These are phyloP conservation scores for Pseudopithomyces maydicus DNA, from an alignment of 2,329 filamentous ascomycete genomes.

Conservation along the genomic window DNA sequence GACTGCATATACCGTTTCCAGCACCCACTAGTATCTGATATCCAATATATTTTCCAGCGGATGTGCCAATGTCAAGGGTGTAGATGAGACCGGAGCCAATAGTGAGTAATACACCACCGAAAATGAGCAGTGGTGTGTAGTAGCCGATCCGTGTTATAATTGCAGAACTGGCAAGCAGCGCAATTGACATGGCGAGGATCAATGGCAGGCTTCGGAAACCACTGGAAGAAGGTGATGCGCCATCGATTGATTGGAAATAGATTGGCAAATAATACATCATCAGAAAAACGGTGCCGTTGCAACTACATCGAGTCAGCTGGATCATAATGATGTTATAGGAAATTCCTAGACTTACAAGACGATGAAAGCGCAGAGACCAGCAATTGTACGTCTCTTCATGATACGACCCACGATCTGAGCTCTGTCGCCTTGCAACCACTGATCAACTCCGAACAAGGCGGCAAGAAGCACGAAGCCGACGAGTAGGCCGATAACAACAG, in stretches of 20 bases:
- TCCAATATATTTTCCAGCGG: slow-evolving; percentile 49
- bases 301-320: too few relatives aligned
- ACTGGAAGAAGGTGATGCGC: slow-evolving; percentile 13
- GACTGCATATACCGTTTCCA: slow-evolving; percentile 35
- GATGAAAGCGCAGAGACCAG: not conserved
- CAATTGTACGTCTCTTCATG: not conserved
- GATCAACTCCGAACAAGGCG: not conserved
- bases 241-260: slow-evolving; percentile 46
- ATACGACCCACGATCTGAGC: not conserved
- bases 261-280: slow-evolving; percentile 28
- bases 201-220: slow-evolving; percentile 6
- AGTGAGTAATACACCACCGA: slow-evolving; percentile 32
- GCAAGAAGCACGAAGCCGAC: slow-evolving; percentile 25
- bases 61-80: slow-evolving; percentile 43
- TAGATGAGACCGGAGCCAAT: slow-evolving; percentile 50
- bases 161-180: too few relatives aligned
- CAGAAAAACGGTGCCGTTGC: slow-evolving; percentile 1
- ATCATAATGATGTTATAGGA: too few relatives aligned
- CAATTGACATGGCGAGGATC: not conserved
- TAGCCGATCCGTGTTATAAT: not conserved
- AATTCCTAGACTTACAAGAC: not conserved
- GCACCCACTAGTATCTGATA: slow-evolving; percentile 52
- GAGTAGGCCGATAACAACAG: slow-evolving; percentile 50
- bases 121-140: slow-evolving; percentile 13
- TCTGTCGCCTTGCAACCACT: not conserved